Conservation (phyloP, 2,329 filamentous ascomycete genomes). For the Aaosphaeria pasadenensis region DNA sequence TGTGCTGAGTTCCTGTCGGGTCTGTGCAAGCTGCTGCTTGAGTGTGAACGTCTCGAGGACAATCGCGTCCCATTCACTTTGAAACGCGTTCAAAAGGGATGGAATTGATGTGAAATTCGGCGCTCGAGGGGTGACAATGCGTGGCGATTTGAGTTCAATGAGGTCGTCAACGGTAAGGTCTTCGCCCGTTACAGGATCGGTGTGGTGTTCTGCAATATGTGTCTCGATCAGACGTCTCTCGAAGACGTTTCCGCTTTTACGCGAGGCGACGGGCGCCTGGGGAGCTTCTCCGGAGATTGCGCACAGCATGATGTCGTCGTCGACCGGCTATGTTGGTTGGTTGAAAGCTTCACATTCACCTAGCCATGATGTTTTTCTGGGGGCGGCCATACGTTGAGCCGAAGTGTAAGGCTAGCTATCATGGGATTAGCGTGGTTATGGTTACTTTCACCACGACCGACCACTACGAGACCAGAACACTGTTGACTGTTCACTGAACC, state of each 20-base stretch:
- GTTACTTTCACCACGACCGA: too few species aligned
- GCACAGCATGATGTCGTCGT: slow-evolving; percentile 21
- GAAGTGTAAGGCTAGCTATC: too few species aligned
- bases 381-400: too few species aligned
- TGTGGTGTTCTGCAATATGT: slow-evolving; percentile 89
- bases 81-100: slow-evolving; percentile 87
- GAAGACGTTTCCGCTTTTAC: slow-evolving; percentile 90
- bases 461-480: too few species aligned
- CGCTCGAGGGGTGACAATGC: slow-evolving; percentile 82
- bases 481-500: too few species aligned
- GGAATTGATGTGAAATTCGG: slow-evolving; percentile 95
- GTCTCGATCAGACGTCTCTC: slow-evolving; percentile 94
- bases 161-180: slow-evolving; percentile 81
- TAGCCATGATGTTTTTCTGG: too few species aligned
- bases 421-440: too few species aligned
- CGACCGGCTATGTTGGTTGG: too few species aligned
- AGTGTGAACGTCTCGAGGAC: slow-evolving; percentile 89
- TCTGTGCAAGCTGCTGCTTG: slow-evolving; percentile 84
- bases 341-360: too few species aligned
- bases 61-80: slow-evolving; percentile 96
- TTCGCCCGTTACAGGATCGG: slow-evolving; percentile 86
- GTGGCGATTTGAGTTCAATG: slow-evolving; percentile 78
- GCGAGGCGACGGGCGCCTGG: slow-evolving; percentile 89
- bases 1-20: slow-evolving; percentile 87
- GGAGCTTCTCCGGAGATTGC: slow-evolving; percentile 95